phyloP scores from a whole-genome alignment of 2,329 filamentous ascomycete genomes.

The Beauveria pseudobassiana region DNA sequence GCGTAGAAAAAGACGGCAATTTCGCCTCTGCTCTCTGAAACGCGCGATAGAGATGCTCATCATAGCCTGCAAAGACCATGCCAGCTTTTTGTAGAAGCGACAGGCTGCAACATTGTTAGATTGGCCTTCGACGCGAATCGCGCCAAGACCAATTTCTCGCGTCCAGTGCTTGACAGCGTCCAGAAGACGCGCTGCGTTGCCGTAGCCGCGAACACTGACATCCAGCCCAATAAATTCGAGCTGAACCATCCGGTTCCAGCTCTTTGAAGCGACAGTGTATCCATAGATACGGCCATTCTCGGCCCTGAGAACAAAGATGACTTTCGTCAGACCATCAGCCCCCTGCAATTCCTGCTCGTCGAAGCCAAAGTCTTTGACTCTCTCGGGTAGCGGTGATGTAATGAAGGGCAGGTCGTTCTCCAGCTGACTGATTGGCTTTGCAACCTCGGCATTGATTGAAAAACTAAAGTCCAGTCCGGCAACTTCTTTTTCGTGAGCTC shows the following conservation, averaged over 20 bases:
- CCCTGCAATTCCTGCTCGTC: constrained; percentile 1
- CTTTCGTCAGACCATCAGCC: constrained; percentile 2
- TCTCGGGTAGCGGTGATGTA: not conserved
- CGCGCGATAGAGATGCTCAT: constrained; percentile 14
- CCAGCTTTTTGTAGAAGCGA: constrained; percentile 14
- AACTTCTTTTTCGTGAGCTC: constrained; percentile 10
- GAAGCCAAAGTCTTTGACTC: constrained; percentile 10
- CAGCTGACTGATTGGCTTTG: constrained; percentile 13
- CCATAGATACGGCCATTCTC: constrained; percentile 5
- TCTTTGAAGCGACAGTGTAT: constrained; percentile 12
- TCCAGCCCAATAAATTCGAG: constrained; percentile 14
- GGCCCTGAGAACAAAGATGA: constrained; percentile 4
- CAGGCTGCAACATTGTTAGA: constrained; percentile 15
- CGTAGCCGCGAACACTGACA: constrained; percentile 11
- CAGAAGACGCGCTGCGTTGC: constrained; percentile 11
- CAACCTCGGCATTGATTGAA: constrained; percentile 11
- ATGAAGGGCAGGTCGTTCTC: constrained; percentile 3
- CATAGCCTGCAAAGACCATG: constrained; percentile 15
- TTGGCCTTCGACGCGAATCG: constrained; percentile 13
- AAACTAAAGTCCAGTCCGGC: constrained; percentile 14
- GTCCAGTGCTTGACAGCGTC: constrained; percentile 14
- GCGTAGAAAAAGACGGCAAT: constrained; percentile 15
- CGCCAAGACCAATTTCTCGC: constrained; percentile 11
- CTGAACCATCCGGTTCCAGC: constrained; percentile 16
- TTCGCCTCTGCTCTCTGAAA: constrained; percentile 11